Evolutionary conservation across 2,329 filamentous ascomycete genomes (phyloP).

Genomic region (Stagonosporopsis cucurbitacearum): DNA sequence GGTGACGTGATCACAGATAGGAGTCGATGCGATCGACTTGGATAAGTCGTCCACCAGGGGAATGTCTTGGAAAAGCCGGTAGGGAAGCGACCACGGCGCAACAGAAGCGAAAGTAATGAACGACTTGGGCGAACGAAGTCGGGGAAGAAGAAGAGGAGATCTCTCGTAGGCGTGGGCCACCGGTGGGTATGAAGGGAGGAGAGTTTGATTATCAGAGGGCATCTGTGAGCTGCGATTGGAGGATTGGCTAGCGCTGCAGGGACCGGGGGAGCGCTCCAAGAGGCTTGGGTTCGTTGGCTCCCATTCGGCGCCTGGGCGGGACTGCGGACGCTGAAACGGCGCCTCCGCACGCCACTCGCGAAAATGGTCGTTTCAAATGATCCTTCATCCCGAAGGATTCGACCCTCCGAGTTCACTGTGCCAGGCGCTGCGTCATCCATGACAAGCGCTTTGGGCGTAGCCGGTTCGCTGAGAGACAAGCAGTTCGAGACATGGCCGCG

Average conservation of each 20-base stretch:
- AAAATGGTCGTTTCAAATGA: slow-evolving; percentile 30
- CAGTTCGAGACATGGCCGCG: slow-evolving; percentile 12
- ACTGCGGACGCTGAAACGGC: slow-evolving; percentile 22
- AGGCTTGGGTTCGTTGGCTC: slow-evolving; percentile 21
- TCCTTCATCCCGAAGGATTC: slow-evolving; percentile 15
- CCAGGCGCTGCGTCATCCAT: slow-evolving; percentile 22
- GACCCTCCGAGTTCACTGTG: slow-evolving; percentile 22
- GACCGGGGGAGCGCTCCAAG: slow-evolving; percentile 15
- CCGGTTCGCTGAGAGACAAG: slow-evolving; percentile 14
- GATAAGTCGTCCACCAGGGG: slow-evolving; percentile 39
- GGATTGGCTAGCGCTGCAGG: slow-evolving; percentile 19
- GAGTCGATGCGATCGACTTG: slow-evolving; percentile 34
- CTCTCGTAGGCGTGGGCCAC: slow-evolving; percentile 22
- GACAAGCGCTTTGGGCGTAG: background rate
- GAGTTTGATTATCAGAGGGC: slow-evolving; percentile 34
- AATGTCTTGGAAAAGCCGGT: slow-evolving; percentile 38
- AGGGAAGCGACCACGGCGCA: slow-evolving; percentile 30
- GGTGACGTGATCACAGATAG: slow-evolving; percentile 21
- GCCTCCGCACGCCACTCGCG: slow-evolving; percentile 24
- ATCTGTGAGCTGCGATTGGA: slow-evolving; percentile 26
- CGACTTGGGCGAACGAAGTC: slow-evolving; percentile 34
- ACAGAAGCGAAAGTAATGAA: slow-evolving; percentile 19
- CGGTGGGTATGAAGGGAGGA: slow-evolving; percentile 30
- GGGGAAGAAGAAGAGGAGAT: slow-evolving; percentile 26
- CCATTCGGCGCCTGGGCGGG: slow-evolving; percentile 21